phyloP scores from a whole-genome alignment of 345 rosid species.

The Trapa incisa region DNA sequence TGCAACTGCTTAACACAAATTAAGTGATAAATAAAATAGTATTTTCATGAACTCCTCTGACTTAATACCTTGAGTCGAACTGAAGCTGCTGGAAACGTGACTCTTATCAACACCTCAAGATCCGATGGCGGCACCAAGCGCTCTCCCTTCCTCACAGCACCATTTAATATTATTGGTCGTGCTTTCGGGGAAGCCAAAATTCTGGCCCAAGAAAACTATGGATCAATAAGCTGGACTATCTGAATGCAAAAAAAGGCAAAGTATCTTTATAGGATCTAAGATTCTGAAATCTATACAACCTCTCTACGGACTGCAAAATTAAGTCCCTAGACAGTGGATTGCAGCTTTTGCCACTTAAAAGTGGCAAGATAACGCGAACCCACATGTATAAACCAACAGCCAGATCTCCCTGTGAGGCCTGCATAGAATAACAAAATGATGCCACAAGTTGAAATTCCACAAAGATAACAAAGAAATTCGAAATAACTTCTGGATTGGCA shows the following conservation, averaged over 20 bases:
- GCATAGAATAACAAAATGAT: conserved; percentile 4
- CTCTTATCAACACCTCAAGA: conserved; percentile 37
- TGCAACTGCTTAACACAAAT: background rate
- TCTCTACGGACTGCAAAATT: conserved; percentile 54
- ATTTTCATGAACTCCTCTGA: background rate
- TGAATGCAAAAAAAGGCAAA: background rate
- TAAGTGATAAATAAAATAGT: background rate
- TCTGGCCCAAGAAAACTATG: conserved; percentile 15
- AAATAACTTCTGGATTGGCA: no score
- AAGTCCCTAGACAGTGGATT: conserved; percentile 62
- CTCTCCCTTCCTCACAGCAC: conserved; percentile 61
- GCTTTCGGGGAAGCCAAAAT: conserved; percentile 54
- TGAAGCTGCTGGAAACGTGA: conserved; percentile 42
- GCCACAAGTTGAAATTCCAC: background rate
- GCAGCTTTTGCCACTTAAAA: conserved; percentile 32
- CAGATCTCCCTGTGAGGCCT: conserved; percentile 58
- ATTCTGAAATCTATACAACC: conserved; percentile 13
- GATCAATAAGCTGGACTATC: background rate
- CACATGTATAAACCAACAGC: conserved; percentile 52
- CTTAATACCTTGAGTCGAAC: conserved; percentile 37
- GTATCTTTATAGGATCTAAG: background rate
- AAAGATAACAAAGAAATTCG: background rate
- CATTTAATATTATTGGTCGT: conserved; percentile 35
- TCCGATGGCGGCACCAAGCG: conserved; percentile 52
- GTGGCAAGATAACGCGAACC: conserved; percentile 41